Conservation (phyloP, 768 basidiomycete species). For the Cystofilobasidium macerans region DNA sequence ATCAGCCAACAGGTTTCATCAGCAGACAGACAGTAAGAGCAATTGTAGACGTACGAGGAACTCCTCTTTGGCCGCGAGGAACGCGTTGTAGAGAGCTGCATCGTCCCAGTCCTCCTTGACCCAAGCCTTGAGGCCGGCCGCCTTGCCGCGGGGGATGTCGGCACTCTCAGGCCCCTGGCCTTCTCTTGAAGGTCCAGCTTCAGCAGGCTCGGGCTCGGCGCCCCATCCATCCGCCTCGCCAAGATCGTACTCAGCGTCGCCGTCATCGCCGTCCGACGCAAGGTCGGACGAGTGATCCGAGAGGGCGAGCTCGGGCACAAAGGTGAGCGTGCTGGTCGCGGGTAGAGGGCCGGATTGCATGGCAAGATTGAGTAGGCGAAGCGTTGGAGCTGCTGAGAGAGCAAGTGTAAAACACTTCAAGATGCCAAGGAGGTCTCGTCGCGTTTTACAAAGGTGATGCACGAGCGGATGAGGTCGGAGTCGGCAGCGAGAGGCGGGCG, state of each 20-base stretch:
- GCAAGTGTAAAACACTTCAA: too few relatives aligned
- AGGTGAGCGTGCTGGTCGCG: background rate
- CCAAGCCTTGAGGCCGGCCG: background rate
- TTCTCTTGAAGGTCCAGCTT: too few relatives aligned
- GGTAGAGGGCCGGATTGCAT: too few relatives aligned
- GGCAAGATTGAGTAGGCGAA: background rate
- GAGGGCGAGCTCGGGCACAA: background rate
- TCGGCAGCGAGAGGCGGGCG: too few relatives aligned
- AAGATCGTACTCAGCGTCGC: background rate
- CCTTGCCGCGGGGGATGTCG: too few relatives aligned
- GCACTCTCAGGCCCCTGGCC: too few relatives aligned
- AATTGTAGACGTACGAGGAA: background rate
- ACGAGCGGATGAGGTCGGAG: too few relatives aligned
- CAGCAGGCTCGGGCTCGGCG: too few relatives aligned
- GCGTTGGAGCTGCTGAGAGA: too few relatives aligned
- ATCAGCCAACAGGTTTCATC: background rate
- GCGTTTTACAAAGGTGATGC: too few relatives aligned
- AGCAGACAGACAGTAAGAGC: too few relatives aligned
- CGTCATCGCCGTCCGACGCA: background rate
- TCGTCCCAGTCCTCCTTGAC: background rate
- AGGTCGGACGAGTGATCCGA: slow-evolving; percentile 1
- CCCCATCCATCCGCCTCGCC: background rate
- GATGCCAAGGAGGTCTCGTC: too few relatives aligned
- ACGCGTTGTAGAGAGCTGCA: background rate
- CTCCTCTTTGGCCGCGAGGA: background rate